Evolutionary conservation across 345 rosid species (phyloP).

Genomic region (Salix purpurea): DNA sequence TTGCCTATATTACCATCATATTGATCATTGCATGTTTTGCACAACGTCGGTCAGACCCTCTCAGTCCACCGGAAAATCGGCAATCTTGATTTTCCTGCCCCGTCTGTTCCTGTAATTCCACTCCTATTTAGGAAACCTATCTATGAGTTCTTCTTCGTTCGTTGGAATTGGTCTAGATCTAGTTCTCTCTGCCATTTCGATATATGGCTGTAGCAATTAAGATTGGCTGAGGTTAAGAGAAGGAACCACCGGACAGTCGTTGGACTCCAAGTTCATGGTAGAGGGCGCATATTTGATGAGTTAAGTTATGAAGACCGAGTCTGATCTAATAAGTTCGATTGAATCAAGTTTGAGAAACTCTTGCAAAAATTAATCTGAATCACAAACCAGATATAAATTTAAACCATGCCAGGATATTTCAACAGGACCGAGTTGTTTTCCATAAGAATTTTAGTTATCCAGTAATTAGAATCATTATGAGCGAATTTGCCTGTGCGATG

Average conservation of each 20-base stretch:
- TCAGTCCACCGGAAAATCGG: constrained; percentile 2
- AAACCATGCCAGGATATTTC: too few relatives aligned
- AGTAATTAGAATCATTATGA: too few relatives aligned
- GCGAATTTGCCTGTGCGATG: too few relatives aligned
- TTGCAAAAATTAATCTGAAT: too few relatives aligned
- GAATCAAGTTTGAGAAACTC: too few relatives aligned
- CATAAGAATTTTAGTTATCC: too few relatives aligned
- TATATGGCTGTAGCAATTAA: constrained; percentile 17
- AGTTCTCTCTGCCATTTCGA: constrained; percentile 20
- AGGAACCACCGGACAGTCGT: not conserved
- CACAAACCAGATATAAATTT: too few relatives aligned
- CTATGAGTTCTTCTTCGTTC: constrained; percentile 23
- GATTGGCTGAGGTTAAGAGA: constrained; percentile 17
- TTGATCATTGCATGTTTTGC: constrained; percentile 22
- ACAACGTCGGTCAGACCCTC: constrained; percentile 20
- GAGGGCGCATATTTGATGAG: too few relatives aligned
- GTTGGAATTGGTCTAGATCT: constrained; percentile 15
- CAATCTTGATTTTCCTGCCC: constrained; percentile 11
- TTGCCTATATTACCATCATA: constrained; percentile 32
- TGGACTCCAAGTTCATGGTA: not conserved
- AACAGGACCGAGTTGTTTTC: too few relatives aligned
- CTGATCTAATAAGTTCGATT: too few relatives aligned
- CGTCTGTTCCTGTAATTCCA: constrained; percentile 16
- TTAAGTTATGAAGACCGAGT: too few relatives aligned
- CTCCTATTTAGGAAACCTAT: constrained; percentile 18